phyloP scores from a whole-genome alignment of 2,329 filamentous ascomycete species.

The Emmonsiellopsis sp. region DNA sequence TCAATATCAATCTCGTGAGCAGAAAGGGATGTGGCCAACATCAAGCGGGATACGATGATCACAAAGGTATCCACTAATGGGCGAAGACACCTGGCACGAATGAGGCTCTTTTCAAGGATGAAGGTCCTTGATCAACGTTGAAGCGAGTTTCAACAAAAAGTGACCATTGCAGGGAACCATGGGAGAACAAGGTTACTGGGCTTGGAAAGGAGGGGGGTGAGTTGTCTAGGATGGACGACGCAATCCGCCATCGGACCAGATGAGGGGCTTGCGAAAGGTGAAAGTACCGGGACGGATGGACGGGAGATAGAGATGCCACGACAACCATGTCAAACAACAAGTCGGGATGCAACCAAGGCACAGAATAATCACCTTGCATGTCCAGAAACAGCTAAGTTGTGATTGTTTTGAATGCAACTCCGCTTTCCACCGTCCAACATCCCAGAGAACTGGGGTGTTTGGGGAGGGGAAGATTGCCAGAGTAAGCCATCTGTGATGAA shows the following conservation, averaged over 20 bases:
- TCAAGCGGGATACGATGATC: not conserved
- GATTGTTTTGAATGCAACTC: conserved; percentile 17
- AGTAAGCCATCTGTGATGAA: conserved; percentile 12
- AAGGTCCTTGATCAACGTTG: conserved; percentile 13
- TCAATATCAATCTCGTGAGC: conserved; percentile 12
- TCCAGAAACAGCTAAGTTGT: not conserved
- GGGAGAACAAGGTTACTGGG: conserved; percentile 6
- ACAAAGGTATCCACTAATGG: conserved; percentile 19
- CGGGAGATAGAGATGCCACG: conserved; percentile 24
- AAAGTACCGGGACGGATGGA: conserved; percentile 18
- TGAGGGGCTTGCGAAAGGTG: not conserved
- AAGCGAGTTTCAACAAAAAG: conserved; percentile 4
- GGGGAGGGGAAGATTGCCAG: not conserved
- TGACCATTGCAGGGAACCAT: conserved; percentile 5
- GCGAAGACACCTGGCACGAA: conserved; percentile 28
- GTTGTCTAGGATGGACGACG: conserved; percentile 1
- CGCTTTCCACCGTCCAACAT: conserved; percentile 21
- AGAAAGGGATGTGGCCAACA: conserved; percentile 10
- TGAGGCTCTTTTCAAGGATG: conserved; percentile 20
- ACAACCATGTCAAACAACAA: conserved; percentile 22
- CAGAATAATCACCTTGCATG: conserved; percentile 5
- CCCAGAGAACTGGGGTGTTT: conserved; percentile 22
- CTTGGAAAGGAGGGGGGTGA: conserved; percentile 2
- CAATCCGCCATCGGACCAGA: conserved; percentile 11
- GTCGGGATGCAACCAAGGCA: conserved; percentile 25